These are phyloP conservation scores for Pseudogymnoascus sp. DNA, from an alignment of 2,329 filamentous ascomycete species.

Conservation along the genomic window DNA sequence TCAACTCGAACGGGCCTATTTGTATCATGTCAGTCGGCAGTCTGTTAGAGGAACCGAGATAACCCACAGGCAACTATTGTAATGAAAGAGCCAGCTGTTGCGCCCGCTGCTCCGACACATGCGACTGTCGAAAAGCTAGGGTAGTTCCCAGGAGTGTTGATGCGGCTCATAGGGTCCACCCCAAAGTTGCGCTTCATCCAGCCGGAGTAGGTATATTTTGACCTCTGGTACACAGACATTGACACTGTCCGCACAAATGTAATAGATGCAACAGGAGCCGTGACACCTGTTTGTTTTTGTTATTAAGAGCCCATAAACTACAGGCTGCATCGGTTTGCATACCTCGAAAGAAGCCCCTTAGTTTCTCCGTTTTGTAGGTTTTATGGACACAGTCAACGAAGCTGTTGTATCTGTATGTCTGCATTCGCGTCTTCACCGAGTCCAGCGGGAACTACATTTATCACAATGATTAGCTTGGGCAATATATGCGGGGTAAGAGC, in stretches of 20 bases:
- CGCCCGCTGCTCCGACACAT: conserved; percentile 71
- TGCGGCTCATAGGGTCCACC: conserved; percentile 64
- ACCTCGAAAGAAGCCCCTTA: conserved; percentile 76
- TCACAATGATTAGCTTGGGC: conserved; percentile 14
- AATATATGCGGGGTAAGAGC: conserved; percentile 4
- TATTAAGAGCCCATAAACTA: background rate
- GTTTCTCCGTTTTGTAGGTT: conserved; percentile 67
- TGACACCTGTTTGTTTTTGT: conserved; percentile 49
- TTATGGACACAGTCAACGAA: conserved; percentile 67
- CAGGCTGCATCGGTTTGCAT: conserved; percentile 17
- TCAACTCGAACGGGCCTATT: conserved; percentile 73
- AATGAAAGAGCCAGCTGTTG: conserved; percentile 70
- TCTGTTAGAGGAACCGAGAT: background rate
- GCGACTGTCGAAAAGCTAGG: conserved; percentile 66
- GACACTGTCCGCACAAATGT: conserved; percentile 70
- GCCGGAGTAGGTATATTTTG: conserved; percentile 65
- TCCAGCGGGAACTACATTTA: conserved; percentile 62
- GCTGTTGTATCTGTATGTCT: conserved; percentile 72
- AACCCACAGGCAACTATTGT: conserved; percentile 67
- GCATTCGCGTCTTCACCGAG: conserved; percentile 84
- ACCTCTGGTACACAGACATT: conserved; percentile 71
- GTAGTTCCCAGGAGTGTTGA: conserved; percentile 61
- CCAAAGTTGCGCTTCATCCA: conserved; percentile 61
- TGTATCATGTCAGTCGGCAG: background rate
- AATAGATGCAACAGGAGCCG: conserved; percentile 71